Conservation (phyloP, 2,329 filamentous ascomycete genomes). For the Ophiostoma australiae region DNA sequence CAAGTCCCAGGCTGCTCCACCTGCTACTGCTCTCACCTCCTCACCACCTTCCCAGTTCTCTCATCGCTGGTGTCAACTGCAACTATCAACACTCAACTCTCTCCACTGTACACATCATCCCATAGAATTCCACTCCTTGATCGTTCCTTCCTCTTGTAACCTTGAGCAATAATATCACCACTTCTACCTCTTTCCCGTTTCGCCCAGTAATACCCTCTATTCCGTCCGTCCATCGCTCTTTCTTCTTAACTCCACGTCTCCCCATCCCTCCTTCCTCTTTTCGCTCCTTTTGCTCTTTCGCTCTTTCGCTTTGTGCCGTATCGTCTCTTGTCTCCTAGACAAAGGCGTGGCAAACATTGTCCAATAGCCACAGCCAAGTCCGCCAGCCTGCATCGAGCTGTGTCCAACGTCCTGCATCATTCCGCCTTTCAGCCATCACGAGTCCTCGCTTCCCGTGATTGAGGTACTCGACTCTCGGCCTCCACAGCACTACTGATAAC, state of each 20-base stretch:
- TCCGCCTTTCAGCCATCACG: not conserved
- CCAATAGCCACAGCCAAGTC: not conserved
- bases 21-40: not conserved
- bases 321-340: conserved; percentile 10
- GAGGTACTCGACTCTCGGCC: not conserved
- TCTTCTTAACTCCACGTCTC: not conserved
- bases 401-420: not conserved
- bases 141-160: conserved; percentile 3
- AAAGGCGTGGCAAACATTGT: conserved; percentile 12
- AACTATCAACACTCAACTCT: conserved; percentile 9
- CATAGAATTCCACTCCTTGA: not conserved
- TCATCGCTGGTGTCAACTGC: conserved; percentile 1
- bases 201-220: not conserved
- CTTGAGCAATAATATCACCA: not conserved
- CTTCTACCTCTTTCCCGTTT: not conserved
- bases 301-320: not conserved
- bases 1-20: conserved; percentile 1
- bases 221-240: not conserved
- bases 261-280: not conserved
- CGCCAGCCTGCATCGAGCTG: conserved; percentile 1
- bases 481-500: not conserved
- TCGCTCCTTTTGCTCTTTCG: not conserved
- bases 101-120: conserved; percentile 9
- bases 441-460: not conserved
- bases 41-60: conserved; percentile 15